Conservation (phyloP, 805 yeast species). For the Metschnikowia henanensis region DNA sequence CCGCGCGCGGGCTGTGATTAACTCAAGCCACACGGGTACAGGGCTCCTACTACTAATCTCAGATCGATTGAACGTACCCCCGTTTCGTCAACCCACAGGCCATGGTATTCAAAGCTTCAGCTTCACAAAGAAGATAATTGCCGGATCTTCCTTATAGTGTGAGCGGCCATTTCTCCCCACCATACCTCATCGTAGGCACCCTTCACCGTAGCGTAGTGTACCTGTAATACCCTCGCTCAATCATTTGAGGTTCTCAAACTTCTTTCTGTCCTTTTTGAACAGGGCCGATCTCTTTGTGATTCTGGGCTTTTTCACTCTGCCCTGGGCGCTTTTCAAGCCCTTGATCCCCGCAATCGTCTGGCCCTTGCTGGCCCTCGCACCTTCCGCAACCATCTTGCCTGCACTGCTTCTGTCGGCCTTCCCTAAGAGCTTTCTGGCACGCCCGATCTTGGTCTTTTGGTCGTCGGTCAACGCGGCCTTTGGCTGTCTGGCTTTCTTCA, state of each 20-base stretch:
- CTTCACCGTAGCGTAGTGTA: too few species aligned
- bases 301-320: slow-evolving; percentile 55
- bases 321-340: slow-evolving; percentile 48
- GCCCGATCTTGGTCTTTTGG: slow-evolving; percentile 76
- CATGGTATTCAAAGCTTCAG: too few species aligned
- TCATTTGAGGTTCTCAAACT: slow-evolving; percentile 19
- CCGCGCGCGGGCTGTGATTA: too few species aligned
- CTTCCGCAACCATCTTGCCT: slow-evolving; percentile 66
- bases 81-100: too few species aligned
- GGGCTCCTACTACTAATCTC: too few species aligned
- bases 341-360: slow-evolving; percentile 58
- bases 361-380: slow-evolving; percentile 75
- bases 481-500: slow-evolving; percentile 25
- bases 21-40: too few species aligned
- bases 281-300: slow-evolving; percentile 53
- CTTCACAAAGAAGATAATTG: too few species aligned
- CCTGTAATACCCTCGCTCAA: neutral
- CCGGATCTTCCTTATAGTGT: too few species aligned
- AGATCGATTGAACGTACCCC: too few species aligned
- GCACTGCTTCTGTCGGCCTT: slow-evolving; percentile 75
- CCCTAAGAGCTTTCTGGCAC: slow-evolving; percentile 74
- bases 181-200: too few species aligned
- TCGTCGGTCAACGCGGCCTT: slow-evolving; percentile 50
- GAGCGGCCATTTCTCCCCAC: too few species aligned
- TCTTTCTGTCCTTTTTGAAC: slow-evolving; percentile 43